Base-by-base conservation (phyloP, 352 stramenopile species). In the Pythium folliculosum region DNA sequence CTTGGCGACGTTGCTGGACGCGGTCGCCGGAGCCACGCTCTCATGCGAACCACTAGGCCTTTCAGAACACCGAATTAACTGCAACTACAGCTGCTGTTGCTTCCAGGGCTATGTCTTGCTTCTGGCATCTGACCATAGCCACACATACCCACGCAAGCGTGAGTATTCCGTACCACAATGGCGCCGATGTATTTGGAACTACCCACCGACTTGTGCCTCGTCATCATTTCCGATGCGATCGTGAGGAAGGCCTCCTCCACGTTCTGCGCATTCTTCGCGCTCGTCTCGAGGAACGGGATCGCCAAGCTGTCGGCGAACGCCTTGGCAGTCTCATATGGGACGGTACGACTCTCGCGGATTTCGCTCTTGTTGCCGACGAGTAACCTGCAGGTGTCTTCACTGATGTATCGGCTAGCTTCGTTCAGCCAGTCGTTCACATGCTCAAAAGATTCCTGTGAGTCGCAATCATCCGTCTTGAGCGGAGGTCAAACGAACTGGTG, bases 291-390 rank as follows among this genome's bases (percentile, higher is more conserved):
- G 77, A 99, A 99, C 63, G 98, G 92, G 79, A 99, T 99, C 37
- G 96, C 96, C 55, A 99, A 78, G 67, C 85, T 97, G 73, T 99
- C 97, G n/a, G 97, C 97, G 77, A 98, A 98, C 47, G 92, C 97
- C 84, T 99, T 99, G 32, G 96, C 98, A 51, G 97, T 92, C 75
- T 99, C 97, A 47, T 96, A 98, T 38, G 90, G 92, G 44, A 99
- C 97, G 9, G 92, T 96, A 37, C 97, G 88, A 76, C 99, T 99
- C 70, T 94, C 89, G 58, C 84, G 96, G 35, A 99, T 91, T 84
- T 99, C 98, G 70, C 91, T 98, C 88, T 99, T 99, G 86, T 99
- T 99, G 57, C 97, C 98, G 9, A 99, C 96, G 2, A 99, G 88
- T 12, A 99, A 87, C 82, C 99, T 99, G 77, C 98, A 98, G 19